Percentiles rank a stretch among this genome's conserved stretches.
Evolutionary conservation across 2,329 filamentous ascomycete species (phyloP).

Genomic region (Plectosphaerella cucumerina): DNA sequence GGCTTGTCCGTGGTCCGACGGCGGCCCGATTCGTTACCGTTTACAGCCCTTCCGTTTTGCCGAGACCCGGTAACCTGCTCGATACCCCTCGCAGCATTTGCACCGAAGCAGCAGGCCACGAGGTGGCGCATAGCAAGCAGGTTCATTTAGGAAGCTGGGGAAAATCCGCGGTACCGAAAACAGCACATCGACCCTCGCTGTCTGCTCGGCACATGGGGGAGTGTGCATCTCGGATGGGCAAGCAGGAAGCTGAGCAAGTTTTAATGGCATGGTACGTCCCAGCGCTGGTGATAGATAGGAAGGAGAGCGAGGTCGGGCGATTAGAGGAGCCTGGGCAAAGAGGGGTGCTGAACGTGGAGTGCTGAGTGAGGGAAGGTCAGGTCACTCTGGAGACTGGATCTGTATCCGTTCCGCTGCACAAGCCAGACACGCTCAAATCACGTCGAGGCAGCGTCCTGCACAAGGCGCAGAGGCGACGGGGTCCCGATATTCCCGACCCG

Average conservation of each 20-base stretch:
- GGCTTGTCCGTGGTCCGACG: background rate
- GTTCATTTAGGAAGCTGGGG: conserved; percentile 3
- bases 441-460: too few relatives aligned
- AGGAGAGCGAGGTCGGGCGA: background rate
- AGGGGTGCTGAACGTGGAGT: background rate
- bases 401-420: too few relatives aligned
- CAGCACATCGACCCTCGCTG: background rate
- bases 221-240: background rate
- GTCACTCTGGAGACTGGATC: too few relatives aligned
- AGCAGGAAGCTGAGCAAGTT: background rate
- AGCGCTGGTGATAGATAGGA: background rate
- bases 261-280: background rate
- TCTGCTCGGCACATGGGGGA: background rate
- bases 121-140: background rate
- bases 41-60: background rate
- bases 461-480: background rate
- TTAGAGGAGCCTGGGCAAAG: background rate
- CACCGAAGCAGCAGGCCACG: conserved; percentile 3
- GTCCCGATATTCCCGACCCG: background rate
- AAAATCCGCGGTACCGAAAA: background rate
- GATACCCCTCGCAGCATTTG: background rate
- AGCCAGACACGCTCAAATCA: too few relatives aligned
- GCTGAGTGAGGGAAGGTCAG: too few relatives aligned
- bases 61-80: background rate
- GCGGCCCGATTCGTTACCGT: background rate